Percentiles rank a stretch among this genome's conserved stretches.
These are phyloP conservation scores for Trichoderma arundinaceum DNA, from an alignment of 2,329 filamentous ascomycete species.

Conservation along the genomic window DNA sequence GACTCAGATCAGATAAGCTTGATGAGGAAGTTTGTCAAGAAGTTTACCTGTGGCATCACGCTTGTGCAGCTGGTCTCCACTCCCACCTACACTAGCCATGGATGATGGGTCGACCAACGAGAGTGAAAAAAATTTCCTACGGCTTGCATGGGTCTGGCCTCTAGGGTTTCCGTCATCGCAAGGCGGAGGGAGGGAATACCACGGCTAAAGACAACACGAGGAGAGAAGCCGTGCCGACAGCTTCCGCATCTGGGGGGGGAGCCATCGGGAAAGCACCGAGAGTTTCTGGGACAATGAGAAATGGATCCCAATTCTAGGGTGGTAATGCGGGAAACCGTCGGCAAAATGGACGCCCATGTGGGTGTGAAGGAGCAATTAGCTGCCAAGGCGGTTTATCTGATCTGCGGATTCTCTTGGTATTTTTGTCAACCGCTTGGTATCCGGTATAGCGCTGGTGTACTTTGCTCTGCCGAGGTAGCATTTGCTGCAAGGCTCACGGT, in stretches of 20 bases:
- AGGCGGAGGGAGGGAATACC: neutral
- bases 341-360: neutral
- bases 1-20: slow-evolving; percentile 31
- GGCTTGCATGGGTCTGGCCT: neutral
- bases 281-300: neutral
- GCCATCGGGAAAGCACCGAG: slow-evolving; percentile 5
- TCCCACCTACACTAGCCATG: neutral
- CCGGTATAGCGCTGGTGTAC: neutral
- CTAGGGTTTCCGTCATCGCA: neutral
- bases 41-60: neutral
- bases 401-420: neutral
- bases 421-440: neutral
- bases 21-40: slow-evolving; percentile 10
- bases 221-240: neutral
- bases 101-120: slow-evolving; percentile 14
- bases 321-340: neutral
- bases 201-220: neutral
- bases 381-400: slow-evolving; percentile 1
- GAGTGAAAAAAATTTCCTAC: slow-evolving; percentile 2
- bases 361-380: neutral
- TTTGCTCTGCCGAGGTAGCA: too few species aligned
- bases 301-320: too few species aligned
- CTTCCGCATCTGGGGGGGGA: slow-evolving; percentile 2
- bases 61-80: neutral
- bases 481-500: too few species aligned